Conservation (phyloP, 192 early-diverging fungal species). For the Coemansia sp. region DNA sequence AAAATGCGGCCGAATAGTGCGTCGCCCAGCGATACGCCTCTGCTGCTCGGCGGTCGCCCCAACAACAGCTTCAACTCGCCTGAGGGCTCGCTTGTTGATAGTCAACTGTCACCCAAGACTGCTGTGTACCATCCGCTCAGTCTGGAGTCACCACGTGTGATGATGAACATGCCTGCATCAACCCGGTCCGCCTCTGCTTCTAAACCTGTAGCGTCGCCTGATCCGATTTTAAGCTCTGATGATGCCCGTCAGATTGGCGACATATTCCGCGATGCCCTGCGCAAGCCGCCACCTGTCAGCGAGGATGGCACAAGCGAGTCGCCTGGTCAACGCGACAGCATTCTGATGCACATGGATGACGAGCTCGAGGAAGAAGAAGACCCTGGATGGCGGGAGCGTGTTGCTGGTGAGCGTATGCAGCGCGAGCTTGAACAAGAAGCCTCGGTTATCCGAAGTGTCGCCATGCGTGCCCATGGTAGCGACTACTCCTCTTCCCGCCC, state of each 20-base stretch:
- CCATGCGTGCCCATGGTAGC: slow-evolving; percentile 45
- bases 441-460: slow-evolving; percentile 41
- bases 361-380: slow-evolving; percentile 36
- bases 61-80: slow-evolving; percentile 43
- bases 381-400: slow-evolving; percentile 46
- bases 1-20: slow-evolving; percentile 15
- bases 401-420: slow-evolving; percentile 53
- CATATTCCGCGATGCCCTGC: slow-evolving; percentile 49
- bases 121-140: slow-evolving; percentile 35
- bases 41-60: slow-evolving; percentile 33
- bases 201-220: slow-evolving; percentile 7
- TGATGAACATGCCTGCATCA: slow-evolving; percentile 42
- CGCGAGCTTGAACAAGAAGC: slow-evolving; percentile 47
- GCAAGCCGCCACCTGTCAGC: slow-evolving; percentile 43
- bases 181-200: slow-evolving; percentile 19
- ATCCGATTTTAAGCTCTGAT: slow-evolving; percentile 33
- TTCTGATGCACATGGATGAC: slow-evolving; percentile 19
- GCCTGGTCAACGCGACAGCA: slow-evolving; percentile 9
- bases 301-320: slow-evolving; percentile 33
- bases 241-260: slow-evolving; percentile 52
- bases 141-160: slow-evolving; percentile 41
- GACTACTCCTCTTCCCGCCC: slow-evolving; percentile 43
- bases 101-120: slow-evolving; percentile 14
- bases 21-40: slow-evolving; percentile 40
- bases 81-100: slow-evolving; percentile 25